Conservation (phyloP, 352 stramenopile species). For the Phytophthora sansomeana region DNA sequence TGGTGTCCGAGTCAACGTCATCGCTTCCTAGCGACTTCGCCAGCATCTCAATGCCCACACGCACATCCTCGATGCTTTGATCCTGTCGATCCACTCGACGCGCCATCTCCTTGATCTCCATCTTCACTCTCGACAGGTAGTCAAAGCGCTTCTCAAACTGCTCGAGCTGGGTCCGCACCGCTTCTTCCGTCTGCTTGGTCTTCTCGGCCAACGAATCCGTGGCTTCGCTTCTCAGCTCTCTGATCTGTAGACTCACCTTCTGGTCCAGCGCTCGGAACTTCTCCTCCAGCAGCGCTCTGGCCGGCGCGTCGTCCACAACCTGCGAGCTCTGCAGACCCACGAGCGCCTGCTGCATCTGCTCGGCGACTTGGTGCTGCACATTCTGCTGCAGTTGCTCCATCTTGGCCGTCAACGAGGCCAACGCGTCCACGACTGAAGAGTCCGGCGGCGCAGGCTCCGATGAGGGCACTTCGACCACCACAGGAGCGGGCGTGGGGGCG, state of each 20-base stretch:
- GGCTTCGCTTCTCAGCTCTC: constrained; percentile 26
- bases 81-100: constrained; percentile 68
- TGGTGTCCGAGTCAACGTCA: constrained; percentile 61
- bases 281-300: constrained; percentile 28
- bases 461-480: constrained; percentile 30
- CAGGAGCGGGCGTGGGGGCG: constrained; percentile 19
- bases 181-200: constrained; percentile 51
- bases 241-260: constrained; percentile 38
- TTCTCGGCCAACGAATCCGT: constrained; percentile 28
- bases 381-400: constrained; percentile 35
- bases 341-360: constrained; percentile 31
- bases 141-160: constrained; percentile 79
- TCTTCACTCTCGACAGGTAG: constrained; percentile 74
- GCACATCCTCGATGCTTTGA: constrained; percentile 67
- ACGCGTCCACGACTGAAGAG: constrained; percentile 16
- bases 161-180: constrained; percentile 54
- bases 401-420: constrained; percentile 19
- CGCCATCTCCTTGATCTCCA: constrained; percentile 75
- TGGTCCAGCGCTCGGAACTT: constrained; percentile 39
- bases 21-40: constrained; percentile 71
- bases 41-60: constrained; percentile 62
- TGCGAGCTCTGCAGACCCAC: constrained; percentile 9
- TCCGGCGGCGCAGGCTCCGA: constrained; percentile 20
- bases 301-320: constrained; percentile 30
- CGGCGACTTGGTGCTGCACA: constrained; percentile 33